Percentiles rank a stretch among this genome's conserved stretches.
Evolutionary conservation across 2,329 filamentous ascomycete genomes (phyloP).

Genomic region (Fusarium hainanense): DNA sequence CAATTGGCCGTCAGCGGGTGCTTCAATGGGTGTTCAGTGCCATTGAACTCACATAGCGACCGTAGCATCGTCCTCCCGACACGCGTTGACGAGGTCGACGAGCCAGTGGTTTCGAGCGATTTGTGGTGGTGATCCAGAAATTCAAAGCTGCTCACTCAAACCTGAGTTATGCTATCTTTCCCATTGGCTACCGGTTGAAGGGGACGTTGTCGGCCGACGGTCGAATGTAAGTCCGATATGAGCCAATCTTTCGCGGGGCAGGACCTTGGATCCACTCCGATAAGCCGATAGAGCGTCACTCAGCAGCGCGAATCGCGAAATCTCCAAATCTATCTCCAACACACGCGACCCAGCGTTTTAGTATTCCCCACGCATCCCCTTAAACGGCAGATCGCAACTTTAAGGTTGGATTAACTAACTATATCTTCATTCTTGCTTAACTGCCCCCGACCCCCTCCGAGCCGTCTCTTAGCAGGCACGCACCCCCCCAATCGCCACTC

Average conservation of each 20-base stretch:
- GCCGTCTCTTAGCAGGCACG: slow-evolving; percentile 33
- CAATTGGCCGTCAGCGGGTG: slow-evolving; percentile 43
- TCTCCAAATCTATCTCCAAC: slow-evolving; percentile 33
- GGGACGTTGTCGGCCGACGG: slow-evolving; percentile 12
- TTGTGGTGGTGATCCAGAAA: slow-evolving; percentile 42
- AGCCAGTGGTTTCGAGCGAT: slow-evolving; percentile 44
- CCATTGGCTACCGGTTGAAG: slow-evolving; percentile 40
- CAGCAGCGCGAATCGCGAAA: slow-evolving; percentile 29
- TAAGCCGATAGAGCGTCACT: slow-evolving; percentile 22
- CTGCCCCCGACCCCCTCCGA: slow-evolving; percentile 9
- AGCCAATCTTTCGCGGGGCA: slow-evolving; percentile 20
- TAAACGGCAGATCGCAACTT: not conserved
- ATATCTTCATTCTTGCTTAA: slow-evolving; percentile 43
- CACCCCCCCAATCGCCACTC: slow-evolving; percentile 36
- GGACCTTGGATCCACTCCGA: slow-evolving; percentile 8
- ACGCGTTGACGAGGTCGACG: slow-evolving; percentile 38
- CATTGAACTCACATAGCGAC: slow-evolving; percentile 44
- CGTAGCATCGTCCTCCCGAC: slow-evolving; percentile 43
- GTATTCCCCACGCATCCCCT: not conserved
- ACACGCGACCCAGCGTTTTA: slow-evolving; percentile 15
- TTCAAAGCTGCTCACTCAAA: slow-evolving; percentile 39
- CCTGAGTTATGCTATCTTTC: slow-evolving; percentile 34
- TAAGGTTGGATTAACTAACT: slow-evolving; percentile 11
- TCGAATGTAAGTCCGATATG: slow-evolving; percentile 29
- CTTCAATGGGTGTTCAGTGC: slow-evolving; percentile 18